Evolutionary conservation across 805 yeast species (phyloP), one percentile per base, ranked within the genome.

Genomic region (Hanseniaspora taiwanica): DNA sequence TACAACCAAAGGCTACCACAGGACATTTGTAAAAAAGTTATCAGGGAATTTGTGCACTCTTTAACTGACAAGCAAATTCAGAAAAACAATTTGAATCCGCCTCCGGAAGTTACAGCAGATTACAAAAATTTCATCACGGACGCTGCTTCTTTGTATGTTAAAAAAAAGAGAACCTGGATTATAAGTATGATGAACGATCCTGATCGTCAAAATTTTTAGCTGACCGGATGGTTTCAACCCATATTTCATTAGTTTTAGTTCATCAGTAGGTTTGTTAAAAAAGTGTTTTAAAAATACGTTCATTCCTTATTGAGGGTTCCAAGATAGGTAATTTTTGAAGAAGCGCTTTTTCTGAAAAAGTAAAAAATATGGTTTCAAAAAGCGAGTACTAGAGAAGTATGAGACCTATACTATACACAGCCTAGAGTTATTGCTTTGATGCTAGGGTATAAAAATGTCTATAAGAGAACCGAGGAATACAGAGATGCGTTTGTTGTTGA

Each of bases 1-100:
- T 4, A 68, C 74, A 42, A 53, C 84, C 39, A 89, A 87, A 59
- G 69, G 69, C 29, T 80, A 86, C 59, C 83, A 95, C 2, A 72
- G 75, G 44, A 95, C 86, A 38, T 74, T 89, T 42, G 85, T 79
- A 4, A 71, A 76, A 46, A 60, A n/a, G 18, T 29, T 4, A 29
- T 13, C 18, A 29, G 33, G 17, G 33, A 29, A 18, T 29, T 29
- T 14, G 14, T 29, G 3, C 33, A 16, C 18, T 29, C 65, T 0
- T 63, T 91, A 35, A 73, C 77, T 0, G 67, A 69, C 4, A 91
- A 89, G 55, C 96, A 85, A 56, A 45, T 56, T 21, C 59, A 60
- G 40, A 60, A 63, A 10, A 57, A 29, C 17, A n/a, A 29, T 29
- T 29, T 29, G 8, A 18, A 29, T 16, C 33, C 33, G 4, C 33